phyloP scores from a whole-genome alignment of 306 rosid genomes.

The Glycine tomentella region DNA sequence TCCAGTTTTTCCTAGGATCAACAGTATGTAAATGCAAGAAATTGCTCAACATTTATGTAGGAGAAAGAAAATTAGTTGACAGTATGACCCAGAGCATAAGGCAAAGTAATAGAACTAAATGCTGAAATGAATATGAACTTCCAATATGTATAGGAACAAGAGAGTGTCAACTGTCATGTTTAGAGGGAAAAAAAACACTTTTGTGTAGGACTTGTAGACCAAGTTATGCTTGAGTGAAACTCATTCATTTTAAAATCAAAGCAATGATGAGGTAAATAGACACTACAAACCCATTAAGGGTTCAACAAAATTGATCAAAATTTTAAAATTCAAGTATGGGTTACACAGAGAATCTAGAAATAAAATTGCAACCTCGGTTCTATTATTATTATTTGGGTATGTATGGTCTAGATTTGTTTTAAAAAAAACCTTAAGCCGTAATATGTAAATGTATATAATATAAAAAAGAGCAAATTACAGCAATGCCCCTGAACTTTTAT shows the following conservation, averaged over 20 bases:
- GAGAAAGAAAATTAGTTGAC: background rate
- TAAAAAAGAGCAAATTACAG: no score
- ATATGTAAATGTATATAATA: no score
- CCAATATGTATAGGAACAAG: background rate
- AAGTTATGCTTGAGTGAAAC: background rate
- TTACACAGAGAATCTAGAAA: background rate
- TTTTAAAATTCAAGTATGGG: background rate
- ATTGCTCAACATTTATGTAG: no score
- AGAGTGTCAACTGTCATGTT: background rate
- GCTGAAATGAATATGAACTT: background rate
- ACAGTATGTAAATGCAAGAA: no score
- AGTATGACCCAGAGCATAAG: background rate
- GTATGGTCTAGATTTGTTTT: background rate
- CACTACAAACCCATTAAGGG: conserved; percentile 4
- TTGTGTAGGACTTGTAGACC: no score
- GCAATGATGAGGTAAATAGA: background rate
- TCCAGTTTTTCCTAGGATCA: no score
- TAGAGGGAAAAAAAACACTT: background rate
- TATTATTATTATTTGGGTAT: background rate
- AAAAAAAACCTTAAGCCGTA: background rate
- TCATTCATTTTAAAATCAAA: background rate
- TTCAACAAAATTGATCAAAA: background rate
- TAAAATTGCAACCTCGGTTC: conserved; percentile 8
- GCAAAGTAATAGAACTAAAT: conserved; percentile 6
- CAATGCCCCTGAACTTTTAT: no score